These are phyloP conservation scores for Yamadazyma kitorensis DNA, from an alignment of 805 yeast species.

Conservation along the genomic window DNA sequence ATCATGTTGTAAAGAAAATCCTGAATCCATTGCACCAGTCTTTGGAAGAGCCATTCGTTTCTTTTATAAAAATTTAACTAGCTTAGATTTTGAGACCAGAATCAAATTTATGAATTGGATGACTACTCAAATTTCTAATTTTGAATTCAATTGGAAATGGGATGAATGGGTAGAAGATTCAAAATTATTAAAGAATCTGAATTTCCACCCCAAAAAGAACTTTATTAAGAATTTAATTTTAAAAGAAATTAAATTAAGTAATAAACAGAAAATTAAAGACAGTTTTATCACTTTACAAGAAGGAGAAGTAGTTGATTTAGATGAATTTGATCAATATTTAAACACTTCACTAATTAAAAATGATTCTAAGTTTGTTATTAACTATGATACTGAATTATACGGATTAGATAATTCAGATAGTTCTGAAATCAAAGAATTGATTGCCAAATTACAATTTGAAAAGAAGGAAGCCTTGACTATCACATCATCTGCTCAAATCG, in stretches of 20 bases:
- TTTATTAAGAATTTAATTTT: constrained; percentile 76
- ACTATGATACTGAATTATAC: constrained; percentile 35
- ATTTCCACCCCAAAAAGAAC: constrained; percentile 68
- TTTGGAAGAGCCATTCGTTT: constrained; percentile 89
- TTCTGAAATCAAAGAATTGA: constrained; percentile 23
- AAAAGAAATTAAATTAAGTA: constrained; percentile 83
- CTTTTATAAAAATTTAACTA: constrained; percentile 64
- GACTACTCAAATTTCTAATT: constrained; percentile 87
- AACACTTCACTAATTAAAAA: constrained; percentile 33
- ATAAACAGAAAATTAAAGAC: constrained; percentile 63
- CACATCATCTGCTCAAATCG: constrained; percentile 10
- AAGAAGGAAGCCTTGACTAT: constrained; percentile 16
- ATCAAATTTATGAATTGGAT: constrained; percentile 85
- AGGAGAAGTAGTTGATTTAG: constrained; percentile 30
- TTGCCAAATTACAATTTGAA: constrained; percentile 24
- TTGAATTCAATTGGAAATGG: constrained; percentile 98
- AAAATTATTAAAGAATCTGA: constrained; percentile 37
- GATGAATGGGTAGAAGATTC: constrained; percentile 80
- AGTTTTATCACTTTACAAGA: constrained; percentile 49
- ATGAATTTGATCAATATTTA: constrained; percentile 39
- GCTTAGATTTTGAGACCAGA: constrained; percentile 73
- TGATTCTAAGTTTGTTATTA: constrained; percentile 24
- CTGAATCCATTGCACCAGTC: constrained; percentile 81
- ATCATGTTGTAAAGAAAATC: constrained; percentile 78
- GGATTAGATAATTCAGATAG: no score